Conservation (phyloP, 1,139 yeast genomes). For the Pneumocystis wakefieldiae region DNA sequence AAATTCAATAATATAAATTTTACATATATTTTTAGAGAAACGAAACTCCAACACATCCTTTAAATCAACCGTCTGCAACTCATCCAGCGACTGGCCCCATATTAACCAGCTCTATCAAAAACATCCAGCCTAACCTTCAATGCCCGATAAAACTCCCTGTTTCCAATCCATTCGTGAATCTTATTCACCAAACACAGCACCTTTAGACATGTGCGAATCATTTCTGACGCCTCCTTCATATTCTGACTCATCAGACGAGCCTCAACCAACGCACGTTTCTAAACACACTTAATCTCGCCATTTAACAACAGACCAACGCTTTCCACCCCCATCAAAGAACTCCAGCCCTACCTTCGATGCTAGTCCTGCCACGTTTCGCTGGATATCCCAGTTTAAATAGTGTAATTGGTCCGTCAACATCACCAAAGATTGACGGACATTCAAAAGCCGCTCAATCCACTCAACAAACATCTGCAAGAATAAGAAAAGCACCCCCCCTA, state of each 20-base stretch:
- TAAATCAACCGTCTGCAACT: conserved; percentile 50
- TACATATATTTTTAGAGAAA: conserved; percentile 37
- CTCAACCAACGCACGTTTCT: conserved; percentile 20
- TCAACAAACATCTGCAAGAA: conserved; percentile 25
- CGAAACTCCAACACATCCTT: conserved; percentile 58
- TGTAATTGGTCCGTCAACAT: conserved; percentile 39
- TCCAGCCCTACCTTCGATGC: not conserved
- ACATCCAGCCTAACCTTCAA: conserved; percentile 22
- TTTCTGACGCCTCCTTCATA: conserved; percentile 25
- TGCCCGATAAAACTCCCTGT: conserved; percentile 70
- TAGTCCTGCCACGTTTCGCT: conserved; percentile 49
- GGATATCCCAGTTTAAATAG: conserved; percentile 38
- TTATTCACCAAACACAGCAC: conserved; percentile 76
- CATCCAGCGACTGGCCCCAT: conserved; percentile 40
- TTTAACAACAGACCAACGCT: not conserved
- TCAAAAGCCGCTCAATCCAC: conserved; percentile 42
- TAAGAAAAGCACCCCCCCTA: not conserved
- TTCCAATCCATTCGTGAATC: conserved; percentile 65
- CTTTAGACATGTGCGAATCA: conserved; percentile 46
- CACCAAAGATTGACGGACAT: conserved; percentile 40
- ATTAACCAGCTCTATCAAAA: not conserved
- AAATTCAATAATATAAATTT: not conserved
- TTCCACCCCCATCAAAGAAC: not conserved
- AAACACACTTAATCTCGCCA: not conserved
- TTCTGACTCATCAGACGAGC: conserved; percentile 21